Percentiles rank a stretch among this genome's conserved stretches.
These are phyloP conservation scores for Cladosporium phlei DNA, from an alignment of 2,329 filamentous ascomycete genomes.

Conservation along the genomic window DNA sequence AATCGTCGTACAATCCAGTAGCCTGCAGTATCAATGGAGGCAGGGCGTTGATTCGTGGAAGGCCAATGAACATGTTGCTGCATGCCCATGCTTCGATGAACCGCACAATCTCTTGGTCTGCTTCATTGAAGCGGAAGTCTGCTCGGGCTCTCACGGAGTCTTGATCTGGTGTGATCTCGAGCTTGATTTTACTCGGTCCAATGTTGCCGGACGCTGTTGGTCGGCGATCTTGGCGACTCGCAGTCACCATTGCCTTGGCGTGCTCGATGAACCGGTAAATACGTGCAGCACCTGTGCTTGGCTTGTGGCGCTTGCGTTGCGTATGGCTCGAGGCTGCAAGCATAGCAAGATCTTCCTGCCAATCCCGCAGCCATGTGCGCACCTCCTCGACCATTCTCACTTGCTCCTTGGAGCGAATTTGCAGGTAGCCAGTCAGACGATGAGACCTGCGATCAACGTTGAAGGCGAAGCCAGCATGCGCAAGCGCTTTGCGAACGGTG, in stretches of 20 bases:
- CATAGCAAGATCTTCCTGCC: conserved; percentile 44
- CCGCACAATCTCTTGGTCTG: conserved; percentile 55
- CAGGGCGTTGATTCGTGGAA: conserved; percentile 54
- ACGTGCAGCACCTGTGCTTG: conserved; percentile 20
- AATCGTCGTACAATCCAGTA: conserved; percentile 55
- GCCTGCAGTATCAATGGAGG: conserved; percentile 62
- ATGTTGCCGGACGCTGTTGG: conserved; percentile 31
- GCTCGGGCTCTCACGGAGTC: conserved; percentile 23
- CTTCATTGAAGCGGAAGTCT: conserved; percentile 41
- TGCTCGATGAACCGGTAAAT: conserved; percentile 40
- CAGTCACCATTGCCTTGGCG: conserved; percentile 35
- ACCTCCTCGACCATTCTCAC: conserved; percentile 49
- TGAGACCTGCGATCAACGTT: conserved; percentile 47
- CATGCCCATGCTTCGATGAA: conserved; percentile 68
- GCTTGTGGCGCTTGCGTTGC: conserved; percentile 13
- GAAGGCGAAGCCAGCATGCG: conserved; percentile 58
- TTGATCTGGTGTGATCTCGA: conserved; percentile 20
- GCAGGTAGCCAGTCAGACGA: conserved; percentile 56
- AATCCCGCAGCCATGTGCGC: conserved; percentile 50
- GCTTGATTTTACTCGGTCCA: conserved; percentile 35
- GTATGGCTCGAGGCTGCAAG: conserved; percentile 8
- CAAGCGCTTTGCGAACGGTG: conserved; percentile 64
- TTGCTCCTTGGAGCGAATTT: conserved; percentile 55
- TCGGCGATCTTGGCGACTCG: conserved; percentile 37
- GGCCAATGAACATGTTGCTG: conserved; percentile 49